These are phyloP conservation scores for Nowakowskiella sp. DNA, from an alignment of 192 early-diverging fungal species.

Conservation along the genomic window DNA sequence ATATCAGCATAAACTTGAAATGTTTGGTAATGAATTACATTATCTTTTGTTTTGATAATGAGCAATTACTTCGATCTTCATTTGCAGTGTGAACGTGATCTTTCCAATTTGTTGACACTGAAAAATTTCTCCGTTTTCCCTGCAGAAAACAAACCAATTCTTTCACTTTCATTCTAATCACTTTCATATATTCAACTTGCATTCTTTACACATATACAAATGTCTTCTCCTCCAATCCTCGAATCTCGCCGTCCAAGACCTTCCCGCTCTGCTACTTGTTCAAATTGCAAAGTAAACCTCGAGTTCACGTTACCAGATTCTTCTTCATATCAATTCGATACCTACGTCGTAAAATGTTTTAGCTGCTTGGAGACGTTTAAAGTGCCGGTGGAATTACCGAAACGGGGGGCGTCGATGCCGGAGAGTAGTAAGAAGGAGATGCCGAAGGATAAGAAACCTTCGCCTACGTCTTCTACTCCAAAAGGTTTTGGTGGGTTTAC, in stretches of 20 bases:
- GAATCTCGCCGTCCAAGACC: constrained; percentile 23
- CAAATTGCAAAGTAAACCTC: constrained; percentile 10
- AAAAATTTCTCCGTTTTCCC: too few relatives aligned
- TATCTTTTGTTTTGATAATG: too few relatives aligned
- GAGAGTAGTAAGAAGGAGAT: not conserved
- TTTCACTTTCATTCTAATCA: too few relatives aligned
- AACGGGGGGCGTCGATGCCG: not conserved
- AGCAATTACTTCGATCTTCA: too few relatives aligned
- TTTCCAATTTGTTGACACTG: too few relatives aligned
- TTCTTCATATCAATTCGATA: constrained; percentile 1
- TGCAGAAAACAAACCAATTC: too few relatives aligned
- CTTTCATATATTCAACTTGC: too few relatives aligned
- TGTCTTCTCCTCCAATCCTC: constrained; percentile 11
- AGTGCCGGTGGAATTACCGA: not conserved
- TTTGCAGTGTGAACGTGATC: too few relatives aligned
- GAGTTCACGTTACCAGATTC: constrained; percentile 19
- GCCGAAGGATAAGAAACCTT: constrained; percentile 2
- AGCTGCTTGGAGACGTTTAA: not conserved
- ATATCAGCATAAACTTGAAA: too few relatives aligned
- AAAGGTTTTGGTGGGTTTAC: not conserved
- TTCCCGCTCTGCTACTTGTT: constrained; percentile 13
- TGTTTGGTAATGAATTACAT: too few relatives aligned
- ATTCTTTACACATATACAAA: too few relatives aligned
- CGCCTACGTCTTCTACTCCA: not conserved
- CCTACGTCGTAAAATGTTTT: constrained; percentile 3